Evolutionary conservation across 192 early-diverging fungal species (phyloP).

Genomic region (Piromyces finnis): DNA sequence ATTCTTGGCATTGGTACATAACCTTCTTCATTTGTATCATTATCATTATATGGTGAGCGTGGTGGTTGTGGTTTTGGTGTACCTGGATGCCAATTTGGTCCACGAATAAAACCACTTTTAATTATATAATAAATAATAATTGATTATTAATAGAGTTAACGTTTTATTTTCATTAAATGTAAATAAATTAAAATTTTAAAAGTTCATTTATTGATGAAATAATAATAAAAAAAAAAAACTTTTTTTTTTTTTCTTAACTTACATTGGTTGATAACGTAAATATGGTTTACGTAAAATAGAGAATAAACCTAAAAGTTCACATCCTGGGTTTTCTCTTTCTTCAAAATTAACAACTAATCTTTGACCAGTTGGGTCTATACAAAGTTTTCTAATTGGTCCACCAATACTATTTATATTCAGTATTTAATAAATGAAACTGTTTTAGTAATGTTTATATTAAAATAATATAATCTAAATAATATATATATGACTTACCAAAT

Average conservation of each 20-base stretch:
- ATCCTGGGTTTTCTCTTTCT: neutral
- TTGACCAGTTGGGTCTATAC: conserved; percentile 26
- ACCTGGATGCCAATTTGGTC: neutral
- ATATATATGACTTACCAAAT: neutral
- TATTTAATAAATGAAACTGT: too few relatives aligned
- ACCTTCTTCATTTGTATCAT: neutral
- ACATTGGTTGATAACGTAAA: neutral
- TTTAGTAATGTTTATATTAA: too few relatives aligned
- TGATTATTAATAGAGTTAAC: too few relatives aligned
- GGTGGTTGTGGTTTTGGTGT: neutral
- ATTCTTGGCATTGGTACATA: neutral
- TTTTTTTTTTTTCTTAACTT: neutral
- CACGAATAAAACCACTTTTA: neutral
- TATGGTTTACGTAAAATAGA: neutral
- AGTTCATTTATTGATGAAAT: too few relatives aligned
- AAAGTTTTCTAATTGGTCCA: conserved; percentile 24
- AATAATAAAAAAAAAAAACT: too few relatives aligned
- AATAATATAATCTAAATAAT: too few relatives aligned
- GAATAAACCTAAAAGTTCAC: neutral
- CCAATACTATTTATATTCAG: conserved; percentile 4
- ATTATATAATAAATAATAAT: too few relatives aligned
- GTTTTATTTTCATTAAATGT: too few relatives aligned
- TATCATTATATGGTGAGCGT: neutral
- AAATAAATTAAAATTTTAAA: too few relatives aligned
- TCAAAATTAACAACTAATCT: conserved; percentile 30